Conservation (phyloP, 2,329 filamentous ascomycete genomes). For the Drechslera avenae region DNA sequence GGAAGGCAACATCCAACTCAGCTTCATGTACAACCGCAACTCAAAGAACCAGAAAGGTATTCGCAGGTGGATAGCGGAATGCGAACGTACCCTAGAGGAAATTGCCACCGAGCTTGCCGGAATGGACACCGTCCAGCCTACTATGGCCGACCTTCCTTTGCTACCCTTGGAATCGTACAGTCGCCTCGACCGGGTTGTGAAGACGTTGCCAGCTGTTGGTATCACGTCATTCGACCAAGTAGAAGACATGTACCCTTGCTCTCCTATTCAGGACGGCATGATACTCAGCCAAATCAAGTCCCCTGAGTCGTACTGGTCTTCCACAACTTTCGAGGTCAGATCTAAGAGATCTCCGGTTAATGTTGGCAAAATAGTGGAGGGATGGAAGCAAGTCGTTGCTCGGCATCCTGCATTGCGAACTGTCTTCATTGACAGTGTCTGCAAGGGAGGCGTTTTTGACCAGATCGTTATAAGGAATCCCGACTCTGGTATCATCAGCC, state of each 20-base stretch:
- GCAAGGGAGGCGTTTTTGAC: conserved; percentile 44
- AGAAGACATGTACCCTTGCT: conserved; percentile 43
- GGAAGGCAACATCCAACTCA: conserved; percentile 33
- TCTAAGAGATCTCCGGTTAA: conserved; percentile 29
- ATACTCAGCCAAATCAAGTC: conserved; percentile 42
- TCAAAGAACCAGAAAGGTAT: conserved; percentile 44
- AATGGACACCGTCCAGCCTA: conserved; percentile 34
- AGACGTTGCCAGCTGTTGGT: conserved; percentile 30
- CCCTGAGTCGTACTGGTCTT: conserved; percentile 39
- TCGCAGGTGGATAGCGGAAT: conserved; percentile 42
- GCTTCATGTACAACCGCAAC: conserved; percentile 42
- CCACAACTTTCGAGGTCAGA: conserved; percentile 37
- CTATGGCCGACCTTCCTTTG: conserved; percentile 41
- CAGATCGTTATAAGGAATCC: conserved; percentile 40
- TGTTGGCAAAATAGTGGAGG: conserved; percentile 24
- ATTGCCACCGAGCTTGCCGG: conserved; percentile 31
- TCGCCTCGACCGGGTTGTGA: conserved; percentile 36
- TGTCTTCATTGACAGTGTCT: conserved; percentile 43
- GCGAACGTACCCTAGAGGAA: conserved; percentile 39
- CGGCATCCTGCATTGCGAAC: conserved; percentile 43
- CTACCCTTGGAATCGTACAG: conserved; percentile 40
- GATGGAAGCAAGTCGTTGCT: conserved; percentile 42
- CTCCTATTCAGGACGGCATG: conserved; percentile 42
- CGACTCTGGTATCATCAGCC: conserved; percentile 29
- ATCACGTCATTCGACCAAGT: conserved; percentile 31